Conservation (phyloP, 225 moss, liverwort and hornwort species). For the Lunularia cruciata region DNA sequence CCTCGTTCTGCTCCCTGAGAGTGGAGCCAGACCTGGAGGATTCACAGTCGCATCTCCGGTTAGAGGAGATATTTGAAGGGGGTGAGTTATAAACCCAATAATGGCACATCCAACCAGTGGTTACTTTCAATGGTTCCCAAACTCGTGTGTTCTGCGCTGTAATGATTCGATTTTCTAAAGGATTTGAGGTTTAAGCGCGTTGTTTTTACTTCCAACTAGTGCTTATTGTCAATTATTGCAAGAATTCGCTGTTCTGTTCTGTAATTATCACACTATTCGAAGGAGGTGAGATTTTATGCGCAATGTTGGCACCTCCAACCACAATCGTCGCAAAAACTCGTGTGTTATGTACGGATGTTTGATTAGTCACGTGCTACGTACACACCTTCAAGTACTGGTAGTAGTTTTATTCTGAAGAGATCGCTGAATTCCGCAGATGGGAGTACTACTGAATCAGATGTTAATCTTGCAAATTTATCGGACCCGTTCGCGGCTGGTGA, state of each 20-base stretch:
- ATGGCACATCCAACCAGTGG: too few relatives aligned
- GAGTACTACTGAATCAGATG: slow-evolving; percentile 10
- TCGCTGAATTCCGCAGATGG: slow-evolving; percentile 31
- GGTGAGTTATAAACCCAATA: slow-evolving; percentile 18
- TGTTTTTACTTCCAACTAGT: neutral
- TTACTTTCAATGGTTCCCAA: too few relatives aligned
- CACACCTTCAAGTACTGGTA: neutral
- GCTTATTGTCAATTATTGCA: neutral
- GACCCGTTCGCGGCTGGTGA: slow-evolving; percentile 36
- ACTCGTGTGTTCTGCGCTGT: too few relatives aligned
- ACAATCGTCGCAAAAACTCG: too few relatives aligned
- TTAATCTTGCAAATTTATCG: neutral
- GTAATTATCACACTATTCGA: too few relatives aligned
- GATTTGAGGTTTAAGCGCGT: neutral
- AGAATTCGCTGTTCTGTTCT: too few relatives aligned
- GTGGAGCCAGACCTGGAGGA: slow-evolving; percentile 17
- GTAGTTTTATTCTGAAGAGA: neutral
- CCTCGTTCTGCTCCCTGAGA: slow-evolving; percentile 20
- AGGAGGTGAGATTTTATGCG: too few relatives aligned
- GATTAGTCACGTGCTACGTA: neutral
- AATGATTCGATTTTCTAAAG: neutral
- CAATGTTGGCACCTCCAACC: too few relatives aligned
- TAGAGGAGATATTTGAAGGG: slow-evolving; percentile 18
- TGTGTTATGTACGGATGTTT: too few relatives aligned
- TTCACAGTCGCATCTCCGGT: slow-evolving; percentile 17